phyloP scores from a whole-genome alignment of 441 rosid species.

The Heliophila coronopifolia region DNA sequence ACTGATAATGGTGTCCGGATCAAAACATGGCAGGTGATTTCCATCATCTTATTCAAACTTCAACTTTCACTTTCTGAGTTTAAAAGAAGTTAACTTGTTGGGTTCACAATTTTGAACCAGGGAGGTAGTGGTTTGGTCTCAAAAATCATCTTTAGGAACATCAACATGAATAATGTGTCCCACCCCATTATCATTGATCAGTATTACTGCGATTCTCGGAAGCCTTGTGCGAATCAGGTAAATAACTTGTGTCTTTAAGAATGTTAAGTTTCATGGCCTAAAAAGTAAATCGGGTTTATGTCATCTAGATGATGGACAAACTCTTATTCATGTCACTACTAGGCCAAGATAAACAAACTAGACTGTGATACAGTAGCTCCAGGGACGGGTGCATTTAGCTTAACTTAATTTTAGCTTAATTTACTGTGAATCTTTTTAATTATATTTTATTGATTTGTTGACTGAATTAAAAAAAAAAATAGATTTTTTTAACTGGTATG shows the following conservation, averaged over 20 bases:
- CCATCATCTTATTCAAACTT: slow-evolving; percentile 1
- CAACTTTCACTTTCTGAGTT: neutral
- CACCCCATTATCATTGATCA: slow-evolving; percentile 82
- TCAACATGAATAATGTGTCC: slow-evolving; percentile 71
- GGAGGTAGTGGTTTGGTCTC: slow-evolving; percentile 76
- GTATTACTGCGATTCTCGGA: slow-evolving; percentile 70
- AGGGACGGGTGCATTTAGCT: too few species aligned
- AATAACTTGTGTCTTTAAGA: neutral
- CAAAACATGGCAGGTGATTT: slow-evolving; percentile 93
- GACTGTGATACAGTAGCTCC: too few species aligned
- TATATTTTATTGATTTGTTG: too few species aligned
- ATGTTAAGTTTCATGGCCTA: too few species aligned
- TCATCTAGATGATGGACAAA: too few species aligned
- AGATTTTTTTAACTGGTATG: too few species aligned
- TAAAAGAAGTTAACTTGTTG: neutral
- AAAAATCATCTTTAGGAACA: slow-evolving; percentile 49
- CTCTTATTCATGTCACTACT: too few species aligned
- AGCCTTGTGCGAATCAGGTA: slow-evolving; percentile 85
- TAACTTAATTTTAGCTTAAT: too few species aligned
- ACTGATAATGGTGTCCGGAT: slow-evolving; percentile 80
- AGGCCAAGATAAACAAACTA: too few species aligned
- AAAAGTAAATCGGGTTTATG: too few species aligned
- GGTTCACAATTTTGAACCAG: slow-evolving; percentile 30
- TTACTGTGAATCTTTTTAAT: too few species aligned
- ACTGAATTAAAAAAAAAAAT: too few species aligned